Conservation (phyloP, 2,329 filamentous ascomycete species). For the Fusarium sp. region DNA sequence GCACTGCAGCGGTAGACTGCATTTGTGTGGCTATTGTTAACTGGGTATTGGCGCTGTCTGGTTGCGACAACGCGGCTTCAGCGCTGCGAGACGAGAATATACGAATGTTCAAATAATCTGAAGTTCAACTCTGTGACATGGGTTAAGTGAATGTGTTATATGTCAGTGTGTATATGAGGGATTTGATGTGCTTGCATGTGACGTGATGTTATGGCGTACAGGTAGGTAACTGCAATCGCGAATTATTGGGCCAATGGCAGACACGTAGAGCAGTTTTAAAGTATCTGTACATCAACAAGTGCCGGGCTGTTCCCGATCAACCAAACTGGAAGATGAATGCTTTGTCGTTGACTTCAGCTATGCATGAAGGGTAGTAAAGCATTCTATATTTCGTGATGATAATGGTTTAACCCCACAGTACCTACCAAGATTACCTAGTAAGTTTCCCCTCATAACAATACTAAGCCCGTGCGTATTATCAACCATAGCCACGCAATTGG, state of each 20-base stretch:
- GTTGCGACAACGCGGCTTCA: slow-evolving; percentile 48
- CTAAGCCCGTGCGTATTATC: not conserved
- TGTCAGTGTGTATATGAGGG: not conserved
- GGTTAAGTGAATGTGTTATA: not conserved
- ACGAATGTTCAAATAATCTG: slow-evolving; percentile 49
- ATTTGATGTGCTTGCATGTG: not conserved
- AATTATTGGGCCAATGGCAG: not conserved
- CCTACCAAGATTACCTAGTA: not conserved
- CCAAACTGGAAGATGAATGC: not conserved
- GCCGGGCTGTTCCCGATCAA: not conserved
- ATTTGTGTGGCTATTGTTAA: slow-evolving; percentile 49
- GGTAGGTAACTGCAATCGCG: not conserved
- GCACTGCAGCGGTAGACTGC: slow-evolving; percentile 48
- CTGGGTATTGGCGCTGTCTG: slow-evolving; percentile 50
- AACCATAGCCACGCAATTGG: slow-evolving; percentile 22
- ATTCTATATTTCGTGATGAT: not conserved
- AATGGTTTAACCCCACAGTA: slow-evolving; percentile 5
- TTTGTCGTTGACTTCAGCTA: not conserved
- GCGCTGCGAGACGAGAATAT: slow-evolving; percentile 53
- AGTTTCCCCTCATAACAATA: not conserved
- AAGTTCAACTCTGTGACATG: not conserved
- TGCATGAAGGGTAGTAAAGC: not conserved
- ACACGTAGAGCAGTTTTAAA: not conserved
- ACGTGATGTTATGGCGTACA: not conserved
- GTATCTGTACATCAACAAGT: not conserved